These are phyloP conservation scores for Chrysosporium queenslandicum DNA, from an alignment of 2,329 filamentous ascomycete species.

Conservation along the genomic window DNA sequence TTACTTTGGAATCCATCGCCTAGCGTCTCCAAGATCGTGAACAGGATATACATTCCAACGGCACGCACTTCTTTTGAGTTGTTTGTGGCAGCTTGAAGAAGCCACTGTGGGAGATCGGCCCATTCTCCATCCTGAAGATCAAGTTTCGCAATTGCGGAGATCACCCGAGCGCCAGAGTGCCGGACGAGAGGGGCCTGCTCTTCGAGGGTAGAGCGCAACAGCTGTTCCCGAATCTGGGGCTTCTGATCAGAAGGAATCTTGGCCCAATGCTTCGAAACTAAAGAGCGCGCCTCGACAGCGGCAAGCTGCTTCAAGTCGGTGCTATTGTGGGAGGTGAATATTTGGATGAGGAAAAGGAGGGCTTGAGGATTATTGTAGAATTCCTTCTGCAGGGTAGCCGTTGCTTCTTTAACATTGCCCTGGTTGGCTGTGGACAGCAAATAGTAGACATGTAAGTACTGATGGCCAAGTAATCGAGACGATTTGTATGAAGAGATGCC, in stretches of 20 bases:
- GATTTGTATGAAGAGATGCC: background rate
- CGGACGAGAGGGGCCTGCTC: slow-evolving; percentile 68
- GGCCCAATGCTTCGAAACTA: slow-evolving; percentile 79
- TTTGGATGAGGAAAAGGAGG: slow-evolving; percentile 75
- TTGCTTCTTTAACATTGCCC: slow-evolving; percentile 79
- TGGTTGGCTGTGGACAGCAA: slow-evolving; percentile 59
- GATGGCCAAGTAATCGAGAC: no score
- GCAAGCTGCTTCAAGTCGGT: slow-evolving; percentile 74
- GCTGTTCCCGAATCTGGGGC: slow-evolving; percentile 64
- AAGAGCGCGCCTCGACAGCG: slow-evolving; percentile 75
- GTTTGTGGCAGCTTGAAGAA: slow-evolving; percentile 70
- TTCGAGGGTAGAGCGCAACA: slow-evolving; percentile 72
- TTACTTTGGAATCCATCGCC: slow-evolving; percentile 76
- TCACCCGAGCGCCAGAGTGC: slow-evolving; percentile 77
- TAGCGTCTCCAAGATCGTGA: slow-evolving; percentile 78
- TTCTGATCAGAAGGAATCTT: slow-evolving; percentile 65
- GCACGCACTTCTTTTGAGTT: slow-evolving; percentile 69
- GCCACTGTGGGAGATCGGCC: slow-evolving; percentile 66
- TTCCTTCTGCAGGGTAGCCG: slow-evolving; percentile 79
- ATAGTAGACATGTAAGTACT: slow-evolving; percentile 3
- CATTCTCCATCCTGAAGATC: slow-evolving; percentile 84
- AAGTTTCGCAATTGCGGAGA: slow-evolving; percentile 73
- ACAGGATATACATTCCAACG: slow-evolving; percentile 87
- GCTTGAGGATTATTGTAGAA: slow-evolving; percentile 82
- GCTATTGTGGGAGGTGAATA: slow-evolving; percentile 67